These are phyloP conservation scores for Didymosphaeria variabile DNA, from an alignment of 2,329 filamentous ascomycete species.

Conservation along the genomic window DNA sequence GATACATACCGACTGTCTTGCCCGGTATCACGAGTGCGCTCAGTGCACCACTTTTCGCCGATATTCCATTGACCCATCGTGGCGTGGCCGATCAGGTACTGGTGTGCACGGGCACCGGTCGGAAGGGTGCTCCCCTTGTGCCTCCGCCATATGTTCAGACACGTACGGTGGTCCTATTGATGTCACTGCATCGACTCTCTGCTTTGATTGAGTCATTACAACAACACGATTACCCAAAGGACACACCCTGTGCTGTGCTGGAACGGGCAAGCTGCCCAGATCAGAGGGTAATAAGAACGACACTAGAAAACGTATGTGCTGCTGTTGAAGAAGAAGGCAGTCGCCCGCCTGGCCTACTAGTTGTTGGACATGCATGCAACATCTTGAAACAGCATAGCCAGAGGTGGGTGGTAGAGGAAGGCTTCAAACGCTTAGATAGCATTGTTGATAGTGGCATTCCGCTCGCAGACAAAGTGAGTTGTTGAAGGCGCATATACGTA, in stretches of 20 bases:
- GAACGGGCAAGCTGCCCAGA: conserved; percentile 94
- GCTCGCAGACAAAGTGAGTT: background rate
- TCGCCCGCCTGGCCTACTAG: conserved; percentile 85
- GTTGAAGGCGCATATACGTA: background rate
- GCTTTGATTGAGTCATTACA: conserved; percentile 75
- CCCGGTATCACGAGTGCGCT: conserved; percentile 92
- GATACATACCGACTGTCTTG: conserved; percentile 76
- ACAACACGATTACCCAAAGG: conserved; percentile 69
- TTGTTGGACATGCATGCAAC: conserved; percentile 85
- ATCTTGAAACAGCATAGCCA: conserved; percentile 71
- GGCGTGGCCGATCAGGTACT: conserved; percentile 91
- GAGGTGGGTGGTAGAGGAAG: conserved; percentile 87
- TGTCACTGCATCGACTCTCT: conserved; percentile 87
- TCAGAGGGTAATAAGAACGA: conserved; percentile 90
- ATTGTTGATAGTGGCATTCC: conserved; percentile 21
- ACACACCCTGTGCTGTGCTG: conserved; percentile 90
- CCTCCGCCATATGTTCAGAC: conserved; percentile 80
- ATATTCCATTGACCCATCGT: conserved; percentile 86
- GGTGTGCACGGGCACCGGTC: conserved; percentile 94
- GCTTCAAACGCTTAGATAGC: conserved; percentile 76
- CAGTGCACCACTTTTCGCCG: conserved; percentile 86
- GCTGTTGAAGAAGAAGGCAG: conserved; percentile 91
- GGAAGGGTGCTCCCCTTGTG: conserved; percentile 83
- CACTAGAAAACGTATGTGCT: conserved; percentile 77
- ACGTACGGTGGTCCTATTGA: conserved; percentile 90